Conservation (phyloP, 805 yeast species). For the Spathaspora hagerdaliae region DNA sequence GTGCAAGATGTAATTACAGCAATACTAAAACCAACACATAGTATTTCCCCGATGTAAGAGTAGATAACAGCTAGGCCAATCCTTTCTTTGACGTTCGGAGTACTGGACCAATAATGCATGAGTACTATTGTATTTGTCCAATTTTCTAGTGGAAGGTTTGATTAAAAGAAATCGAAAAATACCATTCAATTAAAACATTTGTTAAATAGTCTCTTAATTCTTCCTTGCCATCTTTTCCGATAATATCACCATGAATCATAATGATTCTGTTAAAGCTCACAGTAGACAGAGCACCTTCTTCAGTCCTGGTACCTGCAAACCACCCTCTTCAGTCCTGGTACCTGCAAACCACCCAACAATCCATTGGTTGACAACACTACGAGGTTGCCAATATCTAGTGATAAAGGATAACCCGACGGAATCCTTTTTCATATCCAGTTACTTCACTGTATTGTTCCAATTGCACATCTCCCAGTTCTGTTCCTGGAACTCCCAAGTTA, state of each 20-base stretch:
- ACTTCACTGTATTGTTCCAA: constrained; percentile 33
- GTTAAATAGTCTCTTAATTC: constrained; percentile 8
- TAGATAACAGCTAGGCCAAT: no score
- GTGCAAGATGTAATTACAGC: no score
- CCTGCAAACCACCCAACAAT: not conserved
- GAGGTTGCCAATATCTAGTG: constrained; percentile 34
- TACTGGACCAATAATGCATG: no score
- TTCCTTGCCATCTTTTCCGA: constrained; percentile 29
- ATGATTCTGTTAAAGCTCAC: constrained; percentile 46
- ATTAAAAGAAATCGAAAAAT: no score
- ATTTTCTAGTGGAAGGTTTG: no score
- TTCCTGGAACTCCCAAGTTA: constrained; percentile 38
- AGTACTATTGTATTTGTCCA: no score
- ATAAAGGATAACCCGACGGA: constrained; percentile 37
- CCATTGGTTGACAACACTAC: constrained; percentile 26
- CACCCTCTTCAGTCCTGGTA: not conserved
- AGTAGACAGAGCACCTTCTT: not conserved
- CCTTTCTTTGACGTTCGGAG: no score
- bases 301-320: not conserved
- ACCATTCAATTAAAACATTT: not conserved
- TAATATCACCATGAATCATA: constrained; percentile 53
- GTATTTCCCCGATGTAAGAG: no score
- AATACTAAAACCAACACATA: no score
- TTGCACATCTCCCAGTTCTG: not conserved
- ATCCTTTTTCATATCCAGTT: constrained; percentile 38